A percentile compares a stretch with the other conserved stretches of the same genome.
These are phyloP conservation scores for Melanopsichium pennsylvanicum DNA, from an alignment of 1,284 basidiomycete species.

Conservation along the genomic window DNA sequence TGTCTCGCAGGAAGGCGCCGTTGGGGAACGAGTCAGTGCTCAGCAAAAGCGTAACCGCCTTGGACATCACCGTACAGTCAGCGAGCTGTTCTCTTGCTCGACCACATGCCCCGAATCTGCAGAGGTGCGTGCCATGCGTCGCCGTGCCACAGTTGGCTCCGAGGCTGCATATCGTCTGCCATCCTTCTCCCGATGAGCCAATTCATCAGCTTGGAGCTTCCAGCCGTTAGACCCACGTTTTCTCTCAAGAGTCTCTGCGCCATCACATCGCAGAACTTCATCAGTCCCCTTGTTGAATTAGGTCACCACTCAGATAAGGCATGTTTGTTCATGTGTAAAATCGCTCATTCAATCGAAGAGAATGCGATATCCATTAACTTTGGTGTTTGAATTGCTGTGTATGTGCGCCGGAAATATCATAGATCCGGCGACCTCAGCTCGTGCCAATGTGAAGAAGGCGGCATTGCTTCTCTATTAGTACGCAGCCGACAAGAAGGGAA, in stretches of 20 bases:
- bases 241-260: too few species aligned
- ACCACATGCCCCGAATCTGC: neutral
- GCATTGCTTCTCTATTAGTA: constrained; percentile 37
- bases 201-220: constrained; percentile 8
- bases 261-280: too few species aligned
- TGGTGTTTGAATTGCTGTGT: neutral
- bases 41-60: constrained; percentile 20
- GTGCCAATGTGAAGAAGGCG: constrained; percentile 44
- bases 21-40: neutral
- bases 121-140: constrained; percentile 14
- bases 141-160: constrained; percentile 30
- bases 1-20: neutral
- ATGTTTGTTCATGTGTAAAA: constrained; percentile 1
- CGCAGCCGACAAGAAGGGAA: neutral
- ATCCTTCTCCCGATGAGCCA: neutral
- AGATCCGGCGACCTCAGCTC: constrained; percentile 32
- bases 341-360: constrained; percentile 12
- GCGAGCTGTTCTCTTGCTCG: constrained; percentile 10
- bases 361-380: constrained; percentile 11
- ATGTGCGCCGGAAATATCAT: neutral
- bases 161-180: constrained; percentile 22
- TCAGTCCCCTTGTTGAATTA: too few species aligned
- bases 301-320: constrained; percentile 1
- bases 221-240: too few species aligned
- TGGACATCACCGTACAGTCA: constrained; percentile 23